These are phyloP conservation scores for Bipolaris gigantea DNA, from an alignment of 2,329 filamentous ascomycete species.

Conservation along the genomic window DNA sequence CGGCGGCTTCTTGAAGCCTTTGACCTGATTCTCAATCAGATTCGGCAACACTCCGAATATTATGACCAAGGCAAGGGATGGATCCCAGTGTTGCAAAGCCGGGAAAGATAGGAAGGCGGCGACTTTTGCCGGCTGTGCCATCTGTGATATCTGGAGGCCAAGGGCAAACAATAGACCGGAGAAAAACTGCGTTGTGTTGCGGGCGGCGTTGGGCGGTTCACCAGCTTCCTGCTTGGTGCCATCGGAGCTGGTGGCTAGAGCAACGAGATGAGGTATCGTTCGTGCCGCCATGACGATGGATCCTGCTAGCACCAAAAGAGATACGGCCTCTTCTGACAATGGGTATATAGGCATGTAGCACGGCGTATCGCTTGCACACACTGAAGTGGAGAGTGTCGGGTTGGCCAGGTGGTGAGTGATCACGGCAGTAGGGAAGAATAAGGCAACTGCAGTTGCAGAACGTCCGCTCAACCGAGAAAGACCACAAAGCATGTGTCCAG, in stretches of 20 bases:
- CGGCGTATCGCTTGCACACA: slow-evolving; percentile 45
- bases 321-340: slow-evolving; percentile 28
- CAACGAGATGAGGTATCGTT: slow-evolving; percentile 28
- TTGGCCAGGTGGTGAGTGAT: slow-evolving; percentile 46
- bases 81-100: slow-evolving; percentile 50
- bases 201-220: slow-evolving; percentile 24
- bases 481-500: slow-evolving; percentile 60
- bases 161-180: slow-evolving; percentile 56
- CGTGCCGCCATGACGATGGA: slow-evolving; percentile 30
- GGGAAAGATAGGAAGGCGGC: slow-evolving; percentile 54
- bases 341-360: slow-evolving; percentile 55
- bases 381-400: slow-evolving; percentile 44
- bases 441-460: slow-evolving; percentile 50
- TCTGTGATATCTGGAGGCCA: slow-evolving; percentile 55
- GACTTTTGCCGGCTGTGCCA: slow-evolving; percentile 56
- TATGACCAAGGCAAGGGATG: slow-evolving; percentile 54
- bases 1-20: slow-evolving; percentile 41
- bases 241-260: slow-evolving; percentile 4
- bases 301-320: slow-evolving; percentile 42
- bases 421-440: slow-evolving; percentile 40
- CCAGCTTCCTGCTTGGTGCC: slow-evolving; percentile 11
- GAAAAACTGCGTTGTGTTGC: slow-evolving; percentile 47
- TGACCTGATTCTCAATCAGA: slow-evolving; percentile 35
- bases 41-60: slow-evolving; percentile 55
- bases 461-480: slow-evolving; percentile 54